A percentile compares a stretch with the other conserved stretches of the same genome.
These are phyloP conservation scores for Hansenula lynferdii DNA, from an alignment of 1,139 yeast species.

Conservation along the genomic window DNA sequence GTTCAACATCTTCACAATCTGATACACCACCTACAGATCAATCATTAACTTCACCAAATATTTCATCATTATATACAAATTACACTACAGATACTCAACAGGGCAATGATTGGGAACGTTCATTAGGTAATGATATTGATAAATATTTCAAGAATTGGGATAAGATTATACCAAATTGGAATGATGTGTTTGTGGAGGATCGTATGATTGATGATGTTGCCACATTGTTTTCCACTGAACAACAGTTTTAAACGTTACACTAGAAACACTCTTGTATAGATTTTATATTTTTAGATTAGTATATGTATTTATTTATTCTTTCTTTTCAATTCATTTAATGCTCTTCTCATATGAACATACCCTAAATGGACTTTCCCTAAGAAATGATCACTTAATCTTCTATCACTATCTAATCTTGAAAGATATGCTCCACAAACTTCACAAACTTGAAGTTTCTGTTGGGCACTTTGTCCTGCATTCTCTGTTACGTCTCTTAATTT, in stretches of 20 bases:
- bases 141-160: constrained; percentile 12
- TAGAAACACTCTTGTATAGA: no score
- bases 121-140: constrained; percentile 7
- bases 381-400: constrained; percentile 89
- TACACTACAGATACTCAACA: neutral
- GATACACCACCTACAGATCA: neutral
- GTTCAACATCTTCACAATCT: no score
- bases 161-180: constrained; percentile 14
- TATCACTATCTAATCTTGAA: constrained; percentile 82
- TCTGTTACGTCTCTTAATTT: constrained; percentile 60
- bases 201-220: neutral
- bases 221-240: neutral
- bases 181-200: constrained; percentile 12
- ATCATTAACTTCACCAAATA: no score
- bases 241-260: no score
- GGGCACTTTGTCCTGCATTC: constrained; percentile 79
- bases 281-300: no score
- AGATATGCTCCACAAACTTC: constrained; percentile 89
- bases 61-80: no score
- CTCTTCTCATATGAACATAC: constrained; percentile 68
- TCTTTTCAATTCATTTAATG: constrained; percentile 44
- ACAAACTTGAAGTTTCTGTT: constrained; percentile 89
- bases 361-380: constrained; percentile 85
- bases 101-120: neutral
- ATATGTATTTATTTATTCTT: no score